Evolutionary conservation across 2,329 filamentous ascomycete genomes (phyloP).

Genomic region (Epichloe gansuensis): DNA sequence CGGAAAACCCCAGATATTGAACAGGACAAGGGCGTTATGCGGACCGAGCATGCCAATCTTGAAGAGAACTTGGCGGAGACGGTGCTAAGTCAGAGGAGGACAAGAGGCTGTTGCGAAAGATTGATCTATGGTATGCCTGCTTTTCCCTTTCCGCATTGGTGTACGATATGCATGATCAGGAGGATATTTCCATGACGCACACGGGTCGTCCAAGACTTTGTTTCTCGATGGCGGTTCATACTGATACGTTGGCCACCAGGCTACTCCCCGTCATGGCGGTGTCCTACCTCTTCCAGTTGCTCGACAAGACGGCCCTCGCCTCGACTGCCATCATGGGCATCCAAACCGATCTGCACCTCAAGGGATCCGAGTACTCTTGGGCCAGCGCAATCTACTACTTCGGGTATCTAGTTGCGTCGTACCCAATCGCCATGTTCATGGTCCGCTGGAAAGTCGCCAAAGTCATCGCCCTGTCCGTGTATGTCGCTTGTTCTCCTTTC

Average conservation of each 20-base stretch:
- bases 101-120: constrained; percentile 44
- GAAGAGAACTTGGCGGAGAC: constrained; percentile 2
- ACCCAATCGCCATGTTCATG: constrained; percentile 14
- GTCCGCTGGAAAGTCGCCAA: constrained; percentile 17
- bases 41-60: neutral
- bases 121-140: constrained; percentile 42
- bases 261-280: constrained; percentile 39
- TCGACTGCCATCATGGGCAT: constrained; percentile 40
- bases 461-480: constrained; percentile 13
- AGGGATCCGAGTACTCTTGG: constrained; percentile 40
- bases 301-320: constrained; percentile 46
- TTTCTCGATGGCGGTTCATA: too few species aligned
- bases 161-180: too few species aligned
- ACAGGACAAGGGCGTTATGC: neutral
- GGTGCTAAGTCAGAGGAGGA: constrained; percentile 19
- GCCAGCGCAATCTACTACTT: constrained; percentile 38
- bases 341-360: constrained; percentile 29
- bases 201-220: too few species aligned
- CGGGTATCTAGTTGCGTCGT: constrained; percentile 29
- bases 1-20: neutral
- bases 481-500: neutral
- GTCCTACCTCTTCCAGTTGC: constrained; percentile 47
- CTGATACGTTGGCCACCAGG: constrained; percentile 14
- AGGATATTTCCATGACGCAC: too few species aligned
- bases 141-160: neutral